Percentiles rank a stretch among this genome's conserved stretches.
Evolutionary conservation across 352 stramenopile genomes (phyloP).

Genomic region (Globisporangium emineosum): DNA sequence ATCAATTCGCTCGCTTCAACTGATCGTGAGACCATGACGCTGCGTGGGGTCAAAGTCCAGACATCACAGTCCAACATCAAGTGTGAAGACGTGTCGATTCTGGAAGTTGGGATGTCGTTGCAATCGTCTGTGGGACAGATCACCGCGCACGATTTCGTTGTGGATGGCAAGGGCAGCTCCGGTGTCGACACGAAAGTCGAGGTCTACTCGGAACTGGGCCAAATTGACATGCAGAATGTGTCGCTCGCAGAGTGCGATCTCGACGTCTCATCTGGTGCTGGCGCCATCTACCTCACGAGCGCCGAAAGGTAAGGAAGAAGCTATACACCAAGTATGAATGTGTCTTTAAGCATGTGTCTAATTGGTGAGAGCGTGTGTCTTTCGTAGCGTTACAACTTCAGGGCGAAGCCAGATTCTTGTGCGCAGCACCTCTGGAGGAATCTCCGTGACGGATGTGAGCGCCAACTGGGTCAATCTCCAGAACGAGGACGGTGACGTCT

Average conservation of each 20-base stretch:
- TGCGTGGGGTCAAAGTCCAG: conserved; percentile 32
- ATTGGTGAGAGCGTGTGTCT: neutral
- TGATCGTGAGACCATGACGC: conserved; percentile 14
- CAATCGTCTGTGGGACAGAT: conserved; percentile 50
- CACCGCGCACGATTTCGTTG: conserved; percentile 31
- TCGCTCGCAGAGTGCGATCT: conserved; percentile 57
- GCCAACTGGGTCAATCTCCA: conserved; percentile 62
- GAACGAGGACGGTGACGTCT: conserved; percentile 44
- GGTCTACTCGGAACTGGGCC: conserved; percentile 46
- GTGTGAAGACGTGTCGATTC: conserved; percentile 35
- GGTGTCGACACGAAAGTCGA: conserved; percentile 25
- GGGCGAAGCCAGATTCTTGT: conserved; percentile 51
- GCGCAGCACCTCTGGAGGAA: conserved; percentile 42
- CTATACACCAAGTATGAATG: neutral
- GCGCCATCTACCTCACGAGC: conserved; percentile 33
- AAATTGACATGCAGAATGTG: conserved; percentile 39
- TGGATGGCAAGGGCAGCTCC: conserved; percentile 32
- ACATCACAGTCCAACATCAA: conserved; percentile 54
- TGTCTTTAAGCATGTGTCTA: neutral
- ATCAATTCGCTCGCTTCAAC: conserved; percentile 28
- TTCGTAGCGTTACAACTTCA: conserved; percentile 34
- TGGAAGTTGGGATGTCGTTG: conserved; percentile 30
- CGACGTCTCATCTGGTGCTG: conserved; percentile 42
- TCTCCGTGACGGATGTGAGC: conserved; percentile 36
- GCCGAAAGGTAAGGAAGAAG: conserved; percentile 42